Evolutionary conservation across 1,139 yeast species (phyloP).

Genomic region (Pichia cactophila): DNA sequence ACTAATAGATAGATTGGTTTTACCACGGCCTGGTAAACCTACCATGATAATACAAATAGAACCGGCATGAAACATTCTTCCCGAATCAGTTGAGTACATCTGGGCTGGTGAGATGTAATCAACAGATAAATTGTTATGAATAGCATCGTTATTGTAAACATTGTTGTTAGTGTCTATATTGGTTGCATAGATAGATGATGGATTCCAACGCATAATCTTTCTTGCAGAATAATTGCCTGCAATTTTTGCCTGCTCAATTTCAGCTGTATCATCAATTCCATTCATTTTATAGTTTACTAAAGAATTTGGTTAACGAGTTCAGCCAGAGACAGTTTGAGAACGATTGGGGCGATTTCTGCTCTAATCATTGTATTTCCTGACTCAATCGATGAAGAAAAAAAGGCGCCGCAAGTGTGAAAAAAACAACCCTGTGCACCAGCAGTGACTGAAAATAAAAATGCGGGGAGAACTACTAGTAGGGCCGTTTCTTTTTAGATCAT

Average conservation of each 20-base stretch:
- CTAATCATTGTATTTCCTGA: too few species aligned
- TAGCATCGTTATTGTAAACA: slow-evolving; percentile 36
- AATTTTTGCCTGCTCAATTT: slow-evolving; percentile 32
- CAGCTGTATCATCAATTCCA: slow-evolving; percentile 17
- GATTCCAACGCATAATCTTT: slow-evolving; percentile 39
- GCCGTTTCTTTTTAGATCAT: too few species aligned
- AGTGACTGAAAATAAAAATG: too few species aligned
- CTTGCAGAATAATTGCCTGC: slow-evolving; percentile 47
- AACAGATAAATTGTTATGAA: slow-evolving; percentile 46
- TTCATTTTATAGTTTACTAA: background rate
- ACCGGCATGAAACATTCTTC: slow-evolving; percentile 91
- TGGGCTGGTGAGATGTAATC: slow-evolving; percentile 71
- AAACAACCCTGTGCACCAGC: background rate
- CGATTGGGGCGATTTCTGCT: background rate
- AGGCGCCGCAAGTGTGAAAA: too few species aligned
- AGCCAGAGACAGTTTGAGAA: background rate
- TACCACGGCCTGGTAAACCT: slow-evolving; percentile 95
- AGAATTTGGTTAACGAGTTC: background rate
- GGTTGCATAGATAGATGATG: slow-evolving; percentile 16
- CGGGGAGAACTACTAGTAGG: too few species aligned
- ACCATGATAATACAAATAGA: slow-evolving; percentile 82
- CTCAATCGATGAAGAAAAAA: too few species aligned
- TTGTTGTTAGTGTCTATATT: slow-evolving; percentile 2
- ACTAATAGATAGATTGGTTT: slow-evolving; percentile 87
- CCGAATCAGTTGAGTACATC: slow-evolving; percentile 82